A percentile compares a stretch with the other conserved stretches of the same genome.
Evolutionary conservation across 2,329 filamentous ascomycete species (phyloP).

Genomic region (Aspergillus awamori): DNA sequence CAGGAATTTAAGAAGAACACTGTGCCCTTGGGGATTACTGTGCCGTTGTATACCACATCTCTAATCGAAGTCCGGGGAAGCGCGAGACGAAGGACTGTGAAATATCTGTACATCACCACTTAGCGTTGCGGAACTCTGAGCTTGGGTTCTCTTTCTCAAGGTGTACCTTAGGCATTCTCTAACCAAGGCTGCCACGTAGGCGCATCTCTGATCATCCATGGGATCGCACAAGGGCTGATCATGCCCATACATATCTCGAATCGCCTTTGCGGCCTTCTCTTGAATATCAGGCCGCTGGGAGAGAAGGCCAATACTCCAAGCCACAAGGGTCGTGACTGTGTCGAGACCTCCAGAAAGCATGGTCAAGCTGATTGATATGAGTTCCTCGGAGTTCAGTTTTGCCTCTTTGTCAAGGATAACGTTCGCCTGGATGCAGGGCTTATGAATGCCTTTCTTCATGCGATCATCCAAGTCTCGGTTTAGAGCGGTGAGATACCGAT

Average conservation of each 20-base stretch:
- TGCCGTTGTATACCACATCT: conserved; percentile 61
- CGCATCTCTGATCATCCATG: conserved; percentile 65
- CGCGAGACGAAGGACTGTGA: conserved; percentile 64
- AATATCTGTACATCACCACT: conserved; percentile 49
- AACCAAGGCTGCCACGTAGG: conserved; percentile 65
- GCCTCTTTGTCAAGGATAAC: conserved; percentile 66
- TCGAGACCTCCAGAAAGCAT: conserved; percentile 71
- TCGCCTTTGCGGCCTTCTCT: conserved; percentile 60
- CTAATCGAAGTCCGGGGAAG: conserved; percentile 64
- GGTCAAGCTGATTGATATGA: conserved; percentile 67
- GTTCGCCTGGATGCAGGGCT: conserved; percentile 69
- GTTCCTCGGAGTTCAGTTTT: conserved; percentile 63
- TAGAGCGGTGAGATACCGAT: conserved; percentile 61
- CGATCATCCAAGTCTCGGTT: conserved; percentile 63
- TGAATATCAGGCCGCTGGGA: conserved; percentile 65
- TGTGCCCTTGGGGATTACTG: conserved; percentile 63
- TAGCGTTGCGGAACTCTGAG: not conserved
- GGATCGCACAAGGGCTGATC: conserved; percentile 62
- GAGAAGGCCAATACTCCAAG: conserved; percentile 66
- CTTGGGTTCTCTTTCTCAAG: not conserved
- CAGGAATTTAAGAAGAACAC: conserved; percentile 68
- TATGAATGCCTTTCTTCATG: conserved; percentile 63
- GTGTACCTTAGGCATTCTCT: conserved; percentile 60
- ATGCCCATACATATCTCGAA: conserved; percentile 56
- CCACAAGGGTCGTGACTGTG: conserved; percentile 66